These are phyloP conservation scores for Hibiscus syriacus DNA, from an alignment of 345 rosid genomes.

Conservation along the genomic window DNA sequence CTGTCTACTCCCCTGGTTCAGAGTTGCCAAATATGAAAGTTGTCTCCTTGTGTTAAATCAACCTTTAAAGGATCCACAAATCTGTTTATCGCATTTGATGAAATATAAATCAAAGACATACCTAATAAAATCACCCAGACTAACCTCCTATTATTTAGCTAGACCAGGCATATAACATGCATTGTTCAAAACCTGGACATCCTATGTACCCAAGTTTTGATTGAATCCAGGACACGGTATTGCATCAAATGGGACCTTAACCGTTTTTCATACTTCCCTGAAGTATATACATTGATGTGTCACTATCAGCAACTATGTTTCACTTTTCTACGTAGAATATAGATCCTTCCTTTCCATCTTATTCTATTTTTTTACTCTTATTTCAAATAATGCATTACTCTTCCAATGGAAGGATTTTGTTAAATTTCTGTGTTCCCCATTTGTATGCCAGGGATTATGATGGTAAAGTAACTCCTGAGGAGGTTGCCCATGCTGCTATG, in stretches of 20 bases:
- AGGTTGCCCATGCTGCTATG: constrained; percentile 84
- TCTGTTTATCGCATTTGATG: neutral
- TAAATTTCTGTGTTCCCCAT: constrained; percentile 5
- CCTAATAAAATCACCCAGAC: neutral
- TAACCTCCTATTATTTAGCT: neutral
- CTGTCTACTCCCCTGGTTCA: neutral
- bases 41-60: neutral
- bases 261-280: neutral
- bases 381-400: neutral
- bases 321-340: neutral
- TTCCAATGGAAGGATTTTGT: constrained; percentile 1
- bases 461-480: constrained; percentile 90
- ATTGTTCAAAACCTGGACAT: neutral
- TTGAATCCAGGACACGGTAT: neutral
- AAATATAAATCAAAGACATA: neutral
- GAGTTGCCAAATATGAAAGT: neutral
- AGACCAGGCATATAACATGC: neutral
- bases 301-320: neutral
- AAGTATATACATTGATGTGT: neutral
- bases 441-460: constrained; percentile 66
- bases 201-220: neutral
- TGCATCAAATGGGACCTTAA: neutral
- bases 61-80: neutral
- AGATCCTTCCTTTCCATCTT: neutral
- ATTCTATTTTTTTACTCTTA: neutral